Evolutionary conservation across 805 yeast species (phyloP).

Genomic region (Myxozyma monticola): DNA sequence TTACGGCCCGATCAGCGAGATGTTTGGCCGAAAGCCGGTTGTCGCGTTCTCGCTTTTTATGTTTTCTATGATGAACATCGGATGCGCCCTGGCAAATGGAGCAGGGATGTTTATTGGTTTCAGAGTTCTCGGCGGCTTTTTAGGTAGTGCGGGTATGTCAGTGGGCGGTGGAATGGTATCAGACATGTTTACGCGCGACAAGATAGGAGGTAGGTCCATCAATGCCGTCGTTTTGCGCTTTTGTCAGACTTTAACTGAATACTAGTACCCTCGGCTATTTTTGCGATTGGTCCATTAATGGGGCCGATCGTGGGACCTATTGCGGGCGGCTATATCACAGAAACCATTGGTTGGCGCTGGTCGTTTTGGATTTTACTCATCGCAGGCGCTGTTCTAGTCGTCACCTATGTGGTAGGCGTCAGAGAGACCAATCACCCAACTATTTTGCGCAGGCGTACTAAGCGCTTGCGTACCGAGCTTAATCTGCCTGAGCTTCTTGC

Average conservation of each 20-base stretch:
- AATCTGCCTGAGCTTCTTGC: conserved; percentile 42
- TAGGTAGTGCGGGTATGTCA: conserved; percentile 79
- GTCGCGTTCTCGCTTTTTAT: conserved; percentile 48
- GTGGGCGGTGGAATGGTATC: conserved; percentile 80
- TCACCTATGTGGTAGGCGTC: conserved; percentile 43
- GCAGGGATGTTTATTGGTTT: conserved; percentile 58
- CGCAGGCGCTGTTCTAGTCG: conserved; percentile 8
- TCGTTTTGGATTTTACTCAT: conserved; percentile 52
- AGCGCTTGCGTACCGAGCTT: conserved; percentile 48
- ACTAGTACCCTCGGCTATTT: conserved; percentile 14
- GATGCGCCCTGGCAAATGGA: conserved; percentile 42
- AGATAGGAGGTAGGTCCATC: conserved; percentile 2
- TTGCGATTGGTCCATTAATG: conserved; percentile 22
- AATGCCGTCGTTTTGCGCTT: too few species aligned
- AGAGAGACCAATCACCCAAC: conserved; percentile 92
- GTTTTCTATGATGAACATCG: conserved; percentile 43
- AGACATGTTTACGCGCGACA: conserved; percentile 67
- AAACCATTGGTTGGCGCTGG: conserved; percentile 55
- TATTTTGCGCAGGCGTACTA: conserved; percentile 65
- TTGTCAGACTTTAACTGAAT: not conserved
- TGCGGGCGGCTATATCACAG: conserved; percentile 54
- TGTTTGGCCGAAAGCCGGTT: conserved; percentile 66
- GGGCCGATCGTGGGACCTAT: conserved; percentile 53
- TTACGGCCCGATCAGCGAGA: conserved; percentile 65
- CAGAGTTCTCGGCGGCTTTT: conserved; percentile 71